Base-by-base conservation (phyloP, 495 filamentous ascomycete species). In the Hypoxylon lenormandii region DNA sequence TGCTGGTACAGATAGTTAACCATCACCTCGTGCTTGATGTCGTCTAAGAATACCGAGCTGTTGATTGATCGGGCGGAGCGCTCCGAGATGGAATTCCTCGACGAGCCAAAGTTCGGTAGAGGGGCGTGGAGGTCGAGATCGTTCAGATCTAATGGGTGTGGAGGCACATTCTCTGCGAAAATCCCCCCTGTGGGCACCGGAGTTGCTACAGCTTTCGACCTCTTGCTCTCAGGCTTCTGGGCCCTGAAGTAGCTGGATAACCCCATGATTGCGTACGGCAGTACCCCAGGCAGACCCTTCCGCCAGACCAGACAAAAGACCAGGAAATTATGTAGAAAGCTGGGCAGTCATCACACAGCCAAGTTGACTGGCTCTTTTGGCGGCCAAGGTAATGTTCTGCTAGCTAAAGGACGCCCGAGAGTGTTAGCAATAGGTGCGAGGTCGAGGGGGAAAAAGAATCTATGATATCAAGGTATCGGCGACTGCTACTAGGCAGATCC, bases 11-110 rank as follows among this genome's bases (percentile, higher is more conserved):
- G 81, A 68, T 90, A 92, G 72, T 90, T 92, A 40, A 90, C 90
- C 90, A 93, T 93, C 57, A 93, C 88, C 72, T 92, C 90, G 74
- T 91, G 90, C 72, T 91, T 92, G 74, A 93, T 91, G 64, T 92
- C 89, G 59, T 91, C 89, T 19, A 91, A 70, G 54, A 89, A 85
- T 48, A 84, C 79, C 15, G 88, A 89, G 66, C 82, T 86, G 21
- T 77, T 77, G 13, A 67, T 76, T 7, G 85, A 87, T 48, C 77
- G 74, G 37, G 77, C 72, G 37, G 81, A 81, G 15, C 74, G 76
- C 1, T 67, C 78, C 0, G 84, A 86, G 36, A 83, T 63, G 0
- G 87, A 88, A 49, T 80, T 80, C 65, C 83, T 80, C 21, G 85
- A 80, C 12, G 83, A 86, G 51, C 72, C 74, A 56, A 77, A 78